phyloP scores from a whole-genome alignment of 805 yeast genomes.

The Debaryomyces prosopidis region DNA sequence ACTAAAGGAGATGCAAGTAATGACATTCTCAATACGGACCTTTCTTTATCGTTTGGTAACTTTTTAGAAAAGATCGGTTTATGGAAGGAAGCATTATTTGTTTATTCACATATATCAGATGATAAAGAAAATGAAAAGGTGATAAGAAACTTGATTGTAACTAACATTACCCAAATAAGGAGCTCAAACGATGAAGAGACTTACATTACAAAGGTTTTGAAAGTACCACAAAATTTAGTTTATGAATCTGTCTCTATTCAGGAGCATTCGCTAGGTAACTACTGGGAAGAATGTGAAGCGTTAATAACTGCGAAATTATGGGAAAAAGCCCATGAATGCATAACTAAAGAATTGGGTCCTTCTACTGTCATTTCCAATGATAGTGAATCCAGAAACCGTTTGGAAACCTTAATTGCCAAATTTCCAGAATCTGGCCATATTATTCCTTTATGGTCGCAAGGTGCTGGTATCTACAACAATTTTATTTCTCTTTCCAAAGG shows the following conservation, averaged over 20 bases:
- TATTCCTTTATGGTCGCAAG: constrained; percentile 52
- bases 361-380: constrained; percentile 55
- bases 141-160: constrained; percentile 38
- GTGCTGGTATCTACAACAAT: constrained; percentile 58
- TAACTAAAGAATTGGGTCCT: constrained; percentile 71
- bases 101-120: constrained; percentile 55
- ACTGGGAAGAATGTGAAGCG: constrained; percentile 59
- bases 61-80: constrained; percentile 47
- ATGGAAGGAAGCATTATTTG: constrained; percentile 62
- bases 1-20: constrained; percentile 11
- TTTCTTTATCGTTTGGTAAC: constrained; percentile 44
- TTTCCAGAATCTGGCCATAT: constrained; percentile 44
- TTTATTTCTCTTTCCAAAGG: constrained; percentile 38
- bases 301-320: constrained; percentile 61
- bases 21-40: constrained; percentile 22
- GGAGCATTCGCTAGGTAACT: constrained; percentile 50
- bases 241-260: constrained; percentile 62
- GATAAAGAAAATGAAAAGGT: constrained; percentile 44
- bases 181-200: constrained; percentile 26
- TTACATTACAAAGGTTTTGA: constrained; percentile 37
- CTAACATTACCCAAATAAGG: constrained; percentile 29
- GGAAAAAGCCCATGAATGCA: constrained; percentile 61
- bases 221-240: constrained; percentile 49
- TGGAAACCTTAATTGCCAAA: constrained; percentile 37
- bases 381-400: constrained; percentile 30